Percentiles rank a stretch among this genome's conserved stretches.
phyloP scores from a whole-genome alignment of 2,329 filamentous ascomycete species.

The Colletotrichum falcatum region DNA sequence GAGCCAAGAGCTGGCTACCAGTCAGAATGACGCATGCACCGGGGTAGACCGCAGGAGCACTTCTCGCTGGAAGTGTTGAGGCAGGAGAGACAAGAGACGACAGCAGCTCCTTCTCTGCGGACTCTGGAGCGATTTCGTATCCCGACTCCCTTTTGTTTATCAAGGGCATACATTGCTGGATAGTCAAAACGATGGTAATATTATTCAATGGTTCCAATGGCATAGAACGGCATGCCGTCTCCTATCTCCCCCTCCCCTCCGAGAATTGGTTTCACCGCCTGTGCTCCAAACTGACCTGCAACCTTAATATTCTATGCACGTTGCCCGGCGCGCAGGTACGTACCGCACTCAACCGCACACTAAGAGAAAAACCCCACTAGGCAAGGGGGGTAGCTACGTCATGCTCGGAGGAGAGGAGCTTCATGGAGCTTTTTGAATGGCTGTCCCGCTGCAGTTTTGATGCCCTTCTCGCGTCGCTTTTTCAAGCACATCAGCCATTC shows the following conservation, averaged over 20 bases:
- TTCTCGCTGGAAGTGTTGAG: slow-evolving; percentile 4
- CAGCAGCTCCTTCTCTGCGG: too few species aligned
- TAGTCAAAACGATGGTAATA: neutral
- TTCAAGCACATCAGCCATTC: slow-evolving; percentile 36
- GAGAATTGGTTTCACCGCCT: slow-evolving; percentile 30
- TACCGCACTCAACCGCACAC: slow-evolving; percentile 2
- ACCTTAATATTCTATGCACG: slow-evolving; percentile 40
- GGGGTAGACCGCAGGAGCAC: neutral
- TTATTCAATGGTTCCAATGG: neutral
- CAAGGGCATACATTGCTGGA: neutral
- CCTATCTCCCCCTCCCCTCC: slow-evolving; percentile 27
- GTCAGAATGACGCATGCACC: slow-evolving; percentile 1
- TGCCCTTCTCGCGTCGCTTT: slow-evolving; percentile 36
- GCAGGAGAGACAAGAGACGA: neutral
- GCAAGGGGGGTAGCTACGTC: slow-evolving; percentile 39
- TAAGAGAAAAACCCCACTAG: slow-evolving; percentile 13
- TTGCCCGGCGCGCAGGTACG: slow-evolving; percentile 12
- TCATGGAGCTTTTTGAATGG: slow-evolving; percentile 41
- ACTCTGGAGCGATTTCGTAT: neutral
- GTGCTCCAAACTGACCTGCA: slow-evolving; percentile 39
- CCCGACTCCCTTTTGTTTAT: neutral
- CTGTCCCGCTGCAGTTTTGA: slow-evolving; percentile 12
- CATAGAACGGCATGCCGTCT: slow-evolving; percentile 24
- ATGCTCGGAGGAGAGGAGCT: slow-evolving; percentile 35
- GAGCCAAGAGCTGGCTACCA: neutral